A percentile compares a stretch with the other conserved stretches of the same genome.
Conservation (phyloP, 2,329 filamentous ascomycete species). For the Monilinia aucupariae region DNA sequence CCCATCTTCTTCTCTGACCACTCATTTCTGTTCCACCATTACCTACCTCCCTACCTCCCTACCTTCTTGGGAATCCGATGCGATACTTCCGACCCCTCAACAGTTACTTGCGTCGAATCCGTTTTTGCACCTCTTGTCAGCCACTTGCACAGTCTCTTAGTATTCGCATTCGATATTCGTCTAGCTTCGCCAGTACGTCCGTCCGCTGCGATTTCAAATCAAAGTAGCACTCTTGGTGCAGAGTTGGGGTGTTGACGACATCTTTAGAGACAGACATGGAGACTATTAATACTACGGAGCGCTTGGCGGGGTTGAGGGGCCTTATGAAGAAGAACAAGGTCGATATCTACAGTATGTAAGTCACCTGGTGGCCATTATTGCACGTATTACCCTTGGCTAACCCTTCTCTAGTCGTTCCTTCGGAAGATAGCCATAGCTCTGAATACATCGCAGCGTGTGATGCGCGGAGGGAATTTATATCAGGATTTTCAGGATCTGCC, state of each 20-base stretch:
- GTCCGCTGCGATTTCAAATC: not conserved
- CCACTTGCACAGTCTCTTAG: conserved; percentile 21
- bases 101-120: conserved; percentile 22
- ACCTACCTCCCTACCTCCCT: not conserved
- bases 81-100: conserved; percentile 26
- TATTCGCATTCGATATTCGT: conserved; percentile 28
- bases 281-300: conserved; percentile 70
- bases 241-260: not conserved
- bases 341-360: conserved; percentile 78
- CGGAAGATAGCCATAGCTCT: conserved; percentile 94
- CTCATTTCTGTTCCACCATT: conserved; percentile 13
- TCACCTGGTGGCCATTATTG: conserved; percentile 22
- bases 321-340: conserved; percentile 84
- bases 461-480: conserved; percentile 83
- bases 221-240: conserved; percentile 4
- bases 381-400: conserved; percentile 22
- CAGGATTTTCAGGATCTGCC: conserved; percentile 89
- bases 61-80: conserved; percentile 23
- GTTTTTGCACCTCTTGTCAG: conserved; percentile 6
- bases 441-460: conserved; percentile 98
- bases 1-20: conserved; percentile 13
- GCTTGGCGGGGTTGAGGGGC: conserved; percentile 69
- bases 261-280: conserved; percentile 52
- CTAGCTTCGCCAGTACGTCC: conserved; percentile 19
- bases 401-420: conserved; percentile 71